Percentiles rank a stretch among this genome's conserved stretches.
These are phyloP conservation scores for Solanum tacnaense DNA, from an alignment of 257 asterid species.

Conservation along the genomic window DNA sequence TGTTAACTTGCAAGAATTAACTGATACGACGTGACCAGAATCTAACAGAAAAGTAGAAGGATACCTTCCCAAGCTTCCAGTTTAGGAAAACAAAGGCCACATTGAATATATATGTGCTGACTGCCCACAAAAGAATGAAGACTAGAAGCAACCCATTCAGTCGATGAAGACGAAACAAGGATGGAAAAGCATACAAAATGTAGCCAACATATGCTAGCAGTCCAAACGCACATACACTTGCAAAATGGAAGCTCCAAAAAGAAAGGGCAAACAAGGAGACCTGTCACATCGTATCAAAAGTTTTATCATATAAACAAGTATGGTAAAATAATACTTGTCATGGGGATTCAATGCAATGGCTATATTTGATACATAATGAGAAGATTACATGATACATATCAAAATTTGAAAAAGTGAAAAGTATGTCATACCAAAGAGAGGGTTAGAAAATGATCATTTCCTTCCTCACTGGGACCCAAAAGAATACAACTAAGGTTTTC, in stretches of 20 bases:
- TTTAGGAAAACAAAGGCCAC: slow-evolving; percentile 81
- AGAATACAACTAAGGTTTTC: background rate
- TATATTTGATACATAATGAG: background rate
- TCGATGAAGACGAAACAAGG: slow-evolving; percentile 85
- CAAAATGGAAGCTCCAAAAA: slow-evolving; percentile 98
- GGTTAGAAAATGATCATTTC: background rate
- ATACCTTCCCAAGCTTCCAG: slow-evolving; percentile 86
- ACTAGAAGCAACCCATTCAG: slow-evolving; percentile 90
- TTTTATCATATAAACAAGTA: slow-evolving; percentile 11
- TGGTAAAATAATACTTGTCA: background rate
- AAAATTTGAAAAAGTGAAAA: background rate
- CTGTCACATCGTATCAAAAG: slow-evolving; percentile 47
- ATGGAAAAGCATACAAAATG: slow-evolving; percentile 74
- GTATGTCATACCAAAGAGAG: background rate
- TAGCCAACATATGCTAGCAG: slow-evolving; percentile 93
- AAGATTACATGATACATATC: background rate
- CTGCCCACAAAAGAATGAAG: slow-evolving; percentile 99
- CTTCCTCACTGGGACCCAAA: background rate
- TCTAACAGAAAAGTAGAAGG: slow-evolving; percentile 10
- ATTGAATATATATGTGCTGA: slow-evolving; percentile 87
- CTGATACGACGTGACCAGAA: background rate
- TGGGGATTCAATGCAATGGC: background rate
- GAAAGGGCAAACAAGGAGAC: slow-evolving; percentile 85
- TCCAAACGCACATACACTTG: slow-evolving; percentile 96
- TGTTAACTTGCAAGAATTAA: slow-evolving; percentile 7